These are phyloP conservation scores for Talaromyces funiculosus DNA, from an alignment of 2,329 filamentous ascomycete genomes.

Conservation along the genomic window DNA sequence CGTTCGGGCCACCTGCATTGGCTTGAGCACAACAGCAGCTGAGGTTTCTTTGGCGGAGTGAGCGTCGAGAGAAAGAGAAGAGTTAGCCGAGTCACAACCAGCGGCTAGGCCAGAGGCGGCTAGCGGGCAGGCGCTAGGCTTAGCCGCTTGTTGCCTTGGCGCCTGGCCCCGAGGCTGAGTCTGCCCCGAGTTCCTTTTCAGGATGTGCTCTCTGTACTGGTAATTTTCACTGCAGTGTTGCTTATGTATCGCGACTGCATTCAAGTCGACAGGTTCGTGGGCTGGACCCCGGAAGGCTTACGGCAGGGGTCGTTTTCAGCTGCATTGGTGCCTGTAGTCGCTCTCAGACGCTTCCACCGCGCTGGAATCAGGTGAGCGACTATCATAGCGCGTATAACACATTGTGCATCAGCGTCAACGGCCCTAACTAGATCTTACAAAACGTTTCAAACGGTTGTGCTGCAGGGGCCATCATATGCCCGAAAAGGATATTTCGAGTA, in stretches of 20 bases:
- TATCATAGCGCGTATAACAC: neutral
- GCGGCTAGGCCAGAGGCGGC: neutral
- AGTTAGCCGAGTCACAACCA: neutral
- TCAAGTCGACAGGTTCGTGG: neutral
- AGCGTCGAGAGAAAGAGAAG: neutral
- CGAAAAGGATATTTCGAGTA: neutral
- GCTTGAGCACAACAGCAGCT: neutral
- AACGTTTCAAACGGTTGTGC: slow-evolving; percentile 2
- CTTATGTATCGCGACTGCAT: no score
- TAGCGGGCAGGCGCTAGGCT: neutral
- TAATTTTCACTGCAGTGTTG: neutral
- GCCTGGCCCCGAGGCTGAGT: slow-evolving; percentile 4
- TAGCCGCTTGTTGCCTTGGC: slow-evolving; percentile 4
- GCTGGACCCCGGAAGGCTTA: neutral
- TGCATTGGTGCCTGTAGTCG: neutral
- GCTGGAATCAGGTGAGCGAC: neutral
- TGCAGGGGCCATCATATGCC: slow-evolving; percentile 1
- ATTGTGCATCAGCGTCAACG: neutral
- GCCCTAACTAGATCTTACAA: slow-evolving; percentile 9
- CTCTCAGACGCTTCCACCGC: neutral
- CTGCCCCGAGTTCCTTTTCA: neutral
- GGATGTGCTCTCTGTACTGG: no score
- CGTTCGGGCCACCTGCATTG: neutral
- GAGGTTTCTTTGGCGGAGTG: no score
- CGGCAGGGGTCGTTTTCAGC: slow-evolving; percentile 5